Evolutionary conservation across 2,329 filamentous ascomycete genomes (phyloP).

Genomic region (Nemania diffusa): DNA sequence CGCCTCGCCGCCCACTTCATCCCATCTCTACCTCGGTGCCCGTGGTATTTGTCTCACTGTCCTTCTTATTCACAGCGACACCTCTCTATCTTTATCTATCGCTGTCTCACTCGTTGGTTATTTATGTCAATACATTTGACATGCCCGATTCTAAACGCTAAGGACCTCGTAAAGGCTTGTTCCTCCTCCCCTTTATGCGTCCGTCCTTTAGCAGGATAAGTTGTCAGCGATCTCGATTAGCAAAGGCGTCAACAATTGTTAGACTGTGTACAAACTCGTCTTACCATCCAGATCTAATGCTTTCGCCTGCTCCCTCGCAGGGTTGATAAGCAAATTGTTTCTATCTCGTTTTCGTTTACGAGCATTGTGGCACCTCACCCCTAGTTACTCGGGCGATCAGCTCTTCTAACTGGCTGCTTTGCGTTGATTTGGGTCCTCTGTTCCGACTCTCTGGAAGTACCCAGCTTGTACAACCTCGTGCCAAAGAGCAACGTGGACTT

Average conservation of each 20-base stretch:
- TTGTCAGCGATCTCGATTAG: not conserved
- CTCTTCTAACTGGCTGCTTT: conserved; percentile 27
- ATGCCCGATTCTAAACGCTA: not conserved
- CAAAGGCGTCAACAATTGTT: conserved; percentile 6
- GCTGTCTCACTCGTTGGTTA: not conserved
- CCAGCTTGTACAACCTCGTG: conserved; percentile 21
- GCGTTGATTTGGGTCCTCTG: conserved; percentile 14
- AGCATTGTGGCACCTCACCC: conserved; percentile 36
- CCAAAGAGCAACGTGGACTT: conserved; percentile 31
- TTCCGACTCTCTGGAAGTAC: conserved; percentile 28
- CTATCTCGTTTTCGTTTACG: conserved; percentile 37
- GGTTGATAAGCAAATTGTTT: conserved; percentile 11
- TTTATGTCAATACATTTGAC: not conserved
- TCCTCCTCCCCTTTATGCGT: not conserved
- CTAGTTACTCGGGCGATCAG: conserved; percentile 3
- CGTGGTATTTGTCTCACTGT: not conserved
- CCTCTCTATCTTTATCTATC: not conserved
- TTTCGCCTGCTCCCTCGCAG: not conserved
- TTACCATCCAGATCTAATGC: not conserved
- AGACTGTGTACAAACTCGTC: conserved; percentile 7
- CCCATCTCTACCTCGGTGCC: conserved; percentile 6
- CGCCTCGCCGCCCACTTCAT: conserved; percentile 6
- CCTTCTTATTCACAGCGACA: conserved; percentile 11
- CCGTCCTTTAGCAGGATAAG: conserved; percentile 3
- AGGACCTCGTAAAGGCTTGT: not conserved